A percentile compares a stretch with the other conserved stretches of the same genome.
These are phyloP conservation scores for Sutorius australiensis DNA, from an alignment of 768 basidiomycete species.

Conservation along the genomic window DNA sequence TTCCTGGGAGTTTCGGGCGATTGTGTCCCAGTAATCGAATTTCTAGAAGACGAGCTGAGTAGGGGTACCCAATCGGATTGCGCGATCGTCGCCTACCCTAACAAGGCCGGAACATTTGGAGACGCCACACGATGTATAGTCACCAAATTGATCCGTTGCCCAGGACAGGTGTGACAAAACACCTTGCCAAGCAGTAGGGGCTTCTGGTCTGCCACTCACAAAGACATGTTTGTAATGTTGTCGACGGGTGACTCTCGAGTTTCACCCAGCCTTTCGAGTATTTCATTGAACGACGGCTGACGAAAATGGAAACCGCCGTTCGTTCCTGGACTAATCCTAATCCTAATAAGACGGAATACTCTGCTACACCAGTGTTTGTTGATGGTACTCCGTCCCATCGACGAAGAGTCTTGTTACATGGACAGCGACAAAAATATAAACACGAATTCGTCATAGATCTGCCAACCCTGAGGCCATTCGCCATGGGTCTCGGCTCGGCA, in stretches of 20 bases:
- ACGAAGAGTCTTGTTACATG: not conserved
- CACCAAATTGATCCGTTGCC: not conserved
- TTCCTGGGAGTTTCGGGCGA: conserved; percentile 29
- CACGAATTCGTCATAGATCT: not conserved
- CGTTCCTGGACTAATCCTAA: not conserved
- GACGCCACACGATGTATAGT: conserved; percentile 8
- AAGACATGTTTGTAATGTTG: not conserved
- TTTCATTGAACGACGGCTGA: not conserved
- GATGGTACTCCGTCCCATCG: not conserved
- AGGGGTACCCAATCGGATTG: conserved; percentile 10
- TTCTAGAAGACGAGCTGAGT: not conserved
- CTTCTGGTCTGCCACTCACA: not conserved
- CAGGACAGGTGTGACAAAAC: conserved; percentile 1
- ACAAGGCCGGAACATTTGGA: not conserved
- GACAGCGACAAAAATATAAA: not conserved
- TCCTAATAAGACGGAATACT: not conserved
- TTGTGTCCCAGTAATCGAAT: not conserved
- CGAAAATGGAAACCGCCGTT: not conserved
- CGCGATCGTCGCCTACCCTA: conserved; percentile 23
- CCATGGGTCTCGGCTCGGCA: not conserved
- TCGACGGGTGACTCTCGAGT: not conserved
- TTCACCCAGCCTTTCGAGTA: not conserved
- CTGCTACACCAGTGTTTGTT: not conserved
- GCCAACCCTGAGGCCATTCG: not conserved
- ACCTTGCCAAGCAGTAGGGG: not conserved